phyloP scores from a whole-genome alignment of 2,329 filamentous ascomycete genomes.

The Monosporascus cannonballus region DNA sequence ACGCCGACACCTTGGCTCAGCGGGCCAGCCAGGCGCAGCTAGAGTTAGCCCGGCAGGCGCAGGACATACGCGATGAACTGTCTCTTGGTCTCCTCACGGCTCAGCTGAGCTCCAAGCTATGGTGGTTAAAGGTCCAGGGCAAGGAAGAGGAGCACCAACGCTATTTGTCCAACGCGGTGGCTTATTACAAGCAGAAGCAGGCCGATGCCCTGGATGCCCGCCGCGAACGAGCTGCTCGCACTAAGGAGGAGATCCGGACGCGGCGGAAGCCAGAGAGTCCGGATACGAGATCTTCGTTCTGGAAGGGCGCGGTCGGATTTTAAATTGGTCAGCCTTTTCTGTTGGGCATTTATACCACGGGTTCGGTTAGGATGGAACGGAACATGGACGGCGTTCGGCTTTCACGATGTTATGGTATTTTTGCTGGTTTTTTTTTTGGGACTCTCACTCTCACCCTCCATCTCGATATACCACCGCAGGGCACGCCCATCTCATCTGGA shows the following conservation, averaged over 20 bases:
- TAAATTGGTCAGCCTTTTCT: constrained; percentile 8
- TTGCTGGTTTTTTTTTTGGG: constrained; percentile 12
- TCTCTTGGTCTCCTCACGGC: constrained; percentile 43
- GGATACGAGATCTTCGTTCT: constrained; percentile 18
- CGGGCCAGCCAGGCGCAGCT: constrained; percentile 25
- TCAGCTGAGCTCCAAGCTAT: constrained; percentile 49
- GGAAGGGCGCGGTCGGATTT: constrained; percentile 13
- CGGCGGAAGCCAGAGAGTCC: constrained; percentile 19
- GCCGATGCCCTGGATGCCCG: constrained; percentile 24
- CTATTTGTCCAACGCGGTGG: constrained; percentile 42
- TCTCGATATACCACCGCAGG: neutral
- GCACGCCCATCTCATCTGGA: neutral
- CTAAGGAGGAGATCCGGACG: constrained; percentile 22
- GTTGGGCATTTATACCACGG: constrained; percentile 19
- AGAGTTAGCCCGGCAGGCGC: constrained; percentile 26
- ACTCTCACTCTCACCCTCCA: neutral
- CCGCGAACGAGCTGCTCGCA: constrained; percentile 19
- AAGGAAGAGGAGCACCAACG: constrained; percentile 38
- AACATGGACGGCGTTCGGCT: constrained; percentile 23
- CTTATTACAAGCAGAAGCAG: constrained; percentile 32
- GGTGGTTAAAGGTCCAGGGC: constrained; percentile 50
- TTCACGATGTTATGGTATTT: constrained; percentile 16
- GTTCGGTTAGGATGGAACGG: constrained; percentile 17
- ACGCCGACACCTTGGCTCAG: constrained; percentile 14
- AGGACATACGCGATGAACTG: constrained; percentile 33